Base-by-base conservation (phyloP, 257 asterid species). In the Petunia secreta region DNA sequence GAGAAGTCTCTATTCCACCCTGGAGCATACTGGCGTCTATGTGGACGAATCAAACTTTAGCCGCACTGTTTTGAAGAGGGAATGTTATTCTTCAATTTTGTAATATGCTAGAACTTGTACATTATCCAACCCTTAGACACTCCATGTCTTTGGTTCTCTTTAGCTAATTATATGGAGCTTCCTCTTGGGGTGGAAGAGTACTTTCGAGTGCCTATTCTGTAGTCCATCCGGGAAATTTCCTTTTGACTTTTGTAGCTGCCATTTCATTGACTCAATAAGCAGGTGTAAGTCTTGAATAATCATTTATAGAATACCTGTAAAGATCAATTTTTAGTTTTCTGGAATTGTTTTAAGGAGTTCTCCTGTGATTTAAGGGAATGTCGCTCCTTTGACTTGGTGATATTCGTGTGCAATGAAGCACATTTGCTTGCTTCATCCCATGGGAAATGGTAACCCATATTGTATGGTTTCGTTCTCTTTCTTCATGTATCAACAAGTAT, bases 21-120 rank as follows among this genome's bases (percentile, higher is more conserved):
- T 2, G 96, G 96, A 67, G 89, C 98, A 63, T 87, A 69, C 84
- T 94, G 98, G 98, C 98, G 98, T 54, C 97, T 92, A n/a, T 94
- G 98, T 87, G 98, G 98, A 79, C 91, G 97, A 85, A 87, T 94
- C 87, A 92, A 89, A 83, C 66, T 86, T 63, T 89, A 89, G 85
- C 38, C 40, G 55, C 71, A 75, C 36, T 15, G 46, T 54, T 43
- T 52, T 58, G 68, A 43, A 69, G 75, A 46, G 53, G 57, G 68
- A 81, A 53, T 11, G 46, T 13, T 73, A 11, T 55, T 34, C 46
- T 50, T 73, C 62, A 73, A 73, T 50, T 73, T 50, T 73, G 78
- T 73, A 73, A 73, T 25, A 48, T 71, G 77, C 77, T 48, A 71
- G 16, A 52, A 71, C 10, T 50, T 73, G 78, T 73, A 50, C 34